These are phyloP conservation scores for Xylaria cubensis DNA, from an alignment of 495 filamentous ascomycete species.

Conservation along the genomic window DNA sequence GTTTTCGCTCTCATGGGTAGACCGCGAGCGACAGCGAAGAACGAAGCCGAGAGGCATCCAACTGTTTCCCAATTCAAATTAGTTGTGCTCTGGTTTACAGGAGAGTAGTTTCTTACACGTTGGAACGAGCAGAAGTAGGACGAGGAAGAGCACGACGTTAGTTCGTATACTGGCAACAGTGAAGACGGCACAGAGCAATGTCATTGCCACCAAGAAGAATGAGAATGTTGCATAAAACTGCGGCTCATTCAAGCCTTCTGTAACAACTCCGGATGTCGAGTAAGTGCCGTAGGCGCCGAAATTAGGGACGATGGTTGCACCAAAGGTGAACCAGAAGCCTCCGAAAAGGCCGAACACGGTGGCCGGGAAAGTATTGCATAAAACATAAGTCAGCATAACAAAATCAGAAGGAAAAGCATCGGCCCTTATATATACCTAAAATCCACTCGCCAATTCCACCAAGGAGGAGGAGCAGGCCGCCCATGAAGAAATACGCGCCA, in stretches of 20 bases:
- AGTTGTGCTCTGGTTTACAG: not conserved
- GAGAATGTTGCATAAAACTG: constrained; percentile 15
- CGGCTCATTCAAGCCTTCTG: not conserved
- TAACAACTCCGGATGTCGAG: not conserved
- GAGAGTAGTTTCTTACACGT: constrained; percentile 1
- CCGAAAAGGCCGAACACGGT: constrained; percentile 10
- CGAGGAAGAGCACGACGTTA: not conserved
- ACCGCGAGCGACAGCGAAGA: constrained; percentile 7
- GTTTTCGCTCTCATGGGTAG: not conserved
- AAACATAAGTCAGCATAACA: not conserved
- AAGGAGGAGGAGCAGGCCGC: constrained; percentile 7
- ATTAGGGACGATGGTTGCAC: constrained; percentile 4
- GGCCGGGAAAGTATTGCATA: constrained; percentile 22
- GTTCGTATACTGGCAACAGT: constrained; percentile 2
- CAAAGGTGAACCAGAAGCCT: constrained; percentile 17
- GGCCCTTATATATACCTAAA: not conserved
- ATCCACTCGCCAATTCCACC: constrained; percentile 22
- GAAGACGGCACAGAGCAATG: constrained; percentile 9
- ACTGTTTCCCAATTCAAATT: not conserved
- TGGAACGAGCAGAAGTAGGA: constrained; percentile 4
- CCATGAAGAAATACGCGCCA: constrained; percentile 14
- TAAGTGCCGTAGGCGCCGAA: constrained; percentile 3
- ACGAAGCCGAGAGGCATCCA: constrained; percentile 5
- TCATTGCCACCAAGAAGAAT: constrained; percentile 17
- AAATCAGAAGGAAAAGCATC: not conserved